Evolutionary conservation across 768 basidiomycete genomes (phyloP).

Genomic region (Harrya chromipes): DNA sequence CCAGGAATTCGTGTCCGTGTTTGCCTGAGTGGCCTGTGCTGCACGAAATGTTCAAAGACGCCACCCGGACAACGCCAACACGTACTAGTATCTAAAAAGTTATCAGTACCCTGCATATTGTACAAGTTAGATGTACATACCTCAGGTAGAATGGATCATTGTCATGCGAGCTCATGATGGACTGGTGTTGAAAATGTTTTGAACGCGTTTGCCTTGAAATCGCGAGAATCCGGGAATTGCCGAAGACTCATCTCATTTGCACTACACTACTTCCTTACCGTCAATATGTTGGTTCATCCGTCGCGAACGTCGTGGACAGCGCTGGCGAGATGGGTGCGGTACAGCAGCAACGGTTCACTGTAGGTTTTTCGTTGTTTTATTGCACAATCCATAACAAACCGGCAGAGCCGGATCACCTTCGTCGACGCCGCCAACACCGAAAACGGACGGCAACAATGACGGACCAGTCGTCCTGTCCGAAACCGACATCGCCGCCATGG

Average conservation of each 20-base stretch:
- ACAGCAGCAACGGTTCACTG: slow-evolving; percentile 7
- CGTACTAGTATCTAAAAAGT: slow-evolving; percentile 50
- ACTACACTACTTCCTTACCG: background rate
- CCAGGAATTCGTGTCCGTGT: slow-evolving; percentile 96
- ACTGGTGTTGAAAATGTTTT: slow-evolving; percentile 11
- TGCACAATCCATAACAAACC: background rate
- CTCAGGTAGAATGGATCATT: slow-evolving; percentile 81
- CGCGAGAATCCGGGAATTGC: slow-evolving; percentile 13
- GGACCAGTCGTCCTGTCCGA: slow-evolving; percentile 32
- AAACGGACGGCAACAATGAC: background rate
- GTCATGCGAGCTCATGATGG: slow-evolving; percentile 38
- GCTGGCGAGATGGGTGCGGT: slow-evolving; percentile 23
- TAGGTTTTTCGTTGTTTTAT: slow-evolving; percentile 8
- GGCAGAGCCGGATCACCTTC: slow-evolving; percentile 5
- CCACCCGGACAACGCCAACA: slow-evolving; percentile 1
- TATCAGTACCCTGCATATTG: slow-evolving; percentile 13
- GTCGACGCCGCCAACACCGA: background rate
- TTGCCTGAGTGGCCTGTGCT: slow-evolving; percentile 95
- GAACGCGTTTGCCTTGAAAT: background rate
- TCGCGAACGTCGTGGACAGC: slow-evolving; percentile 16
- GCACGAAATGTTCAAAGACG: background rate
- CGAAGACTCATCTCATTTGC: slow-evolving; percentile 7
- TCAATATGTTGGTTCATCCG: slow-evolving; percentile 31
- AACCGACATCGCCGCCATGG: slow-evolving; percentile 45
- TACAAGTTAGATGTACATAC: slow-evolving; percentile 35